Percentiles rank a stretch among this genome's conserved stretches.
Conservation (phyloP, 805 yeast genomes). For the Sugiyamaella lignohabitans region DNA sequence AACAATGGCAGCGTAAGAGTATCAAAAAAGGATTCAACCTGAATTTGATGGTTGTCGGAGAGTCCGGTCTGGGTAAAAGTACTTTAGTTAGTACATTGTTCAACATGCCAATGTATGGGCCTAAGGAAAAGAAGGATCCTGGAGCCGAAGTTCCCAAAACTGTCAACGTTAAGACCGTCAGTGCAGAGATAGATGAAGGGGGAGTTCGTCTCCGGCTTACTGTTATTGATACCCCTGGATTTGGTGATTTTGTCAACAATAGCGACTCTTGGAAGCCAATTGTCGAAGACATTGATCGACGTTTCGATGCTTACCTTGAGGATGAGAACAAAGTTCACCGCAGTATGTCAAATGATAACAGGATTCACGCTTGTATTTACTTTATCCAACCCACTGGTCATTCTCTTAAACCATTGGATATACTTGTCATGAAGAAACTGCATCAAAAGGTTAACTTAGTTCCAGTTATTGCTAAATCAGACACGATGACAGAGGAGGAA, state of each 20-base stretch:
- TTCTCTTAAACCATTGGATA: conserved; percentile 79
- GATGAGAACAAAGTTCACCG: conserved; percentile 80
- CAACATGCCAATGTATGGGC: conserved; percentile 50
- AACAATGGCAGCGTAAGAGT: conserved; percentile 96
- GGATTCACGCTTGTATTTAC: conserved; percentile 89
- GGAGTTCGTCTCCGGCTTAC: conserved; percentile 82
- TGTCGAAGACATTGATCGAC: conserved; percentile 75
- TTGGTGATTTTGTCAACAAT: conserved; percentile 84
- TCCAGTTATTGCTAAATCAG: conserved; percentile 93
- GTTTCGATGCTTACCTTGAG: conserved; percentile 86
- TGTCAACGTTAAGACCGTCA: conserved; percentile 53
- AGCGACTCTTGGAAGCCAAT: conserved; percentile 82
- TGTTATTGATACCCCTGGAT: conserved; percentile 87
- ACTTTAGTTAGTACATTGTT: conserved; percentile 89
- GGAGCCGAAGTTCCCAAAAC: conserved; percentile 39
- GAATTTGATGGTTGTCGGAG: conserved; percentile 79
- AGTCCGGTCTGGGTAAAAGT: conserved; percentile 86
- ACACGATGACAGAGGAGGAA: conserved; percentile 86
- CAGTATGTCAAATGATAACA: conserved; percentile 61
- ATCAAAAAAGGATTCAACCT: conserved; percentile 83
- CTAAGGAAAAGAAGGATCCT: conserved; percentile 36
- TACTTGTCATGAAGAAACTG: conserved; percentile 77
- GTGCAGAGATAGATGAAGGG: conserved; percentile 81
- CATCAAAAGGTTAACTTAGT: conserved; percentile 89
- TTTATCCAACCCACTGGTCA: conserved; percentile 98